Conservation (phyloP, 2,329 filamentous ascomycete genomes). For the Xylariaceae sp. region DNA sequence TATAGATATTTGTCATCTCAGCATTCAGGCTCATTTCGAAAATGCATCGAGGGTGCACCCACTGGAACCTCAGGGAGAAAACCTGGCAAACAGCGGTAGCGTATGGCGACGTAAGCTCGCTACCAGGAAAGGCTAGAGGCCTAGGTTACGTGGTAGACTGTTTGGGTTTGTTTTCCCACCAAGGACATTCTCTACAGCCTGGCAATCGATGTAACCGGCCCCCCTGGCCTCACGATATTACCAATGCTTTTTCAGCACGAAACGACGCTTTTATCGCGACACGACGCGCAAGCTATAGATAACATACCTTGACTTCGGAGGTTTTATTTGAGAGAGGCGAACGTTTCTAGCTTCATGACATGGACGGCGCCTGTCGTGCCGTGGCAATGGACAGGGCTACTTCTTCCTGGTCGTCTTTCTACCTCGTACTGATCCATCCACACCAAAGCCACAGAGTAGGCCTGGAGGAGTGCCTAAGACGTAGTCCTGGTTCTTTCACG, state of each 20-base stretch:
- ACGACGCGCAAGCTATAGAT: background rate
- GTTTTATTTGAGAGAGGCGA: background rate
- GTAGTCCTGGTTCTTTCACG: no score
- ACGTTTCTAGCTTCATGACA: background rate
- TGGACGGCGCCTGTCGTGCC: constrained; percentile 11
- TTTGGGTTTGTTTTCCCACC: constrained; percentile 10
- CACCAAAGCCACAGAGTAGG: background rate
- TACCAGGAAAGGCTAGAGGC: constrained; percentile 5
- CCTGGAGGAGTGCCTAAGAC: background rate
- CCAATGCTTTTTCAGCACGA: constrained; percentile 19
- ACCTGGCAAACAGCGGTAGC: background rate
- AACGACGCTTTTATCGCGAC: background rate
- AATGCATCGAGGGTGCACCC: no score
- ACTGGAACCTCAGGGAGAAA: constrained; percentile 9
- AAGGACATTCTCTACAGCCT: background rate
- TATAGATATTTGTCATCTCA: constrained; percentile 24
- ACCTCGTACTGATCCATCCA: background rate
- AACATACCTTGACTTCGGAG: constrained; percentile 6
- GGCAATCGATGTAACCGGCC: background rate
- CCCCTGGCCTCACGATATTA: background rate
- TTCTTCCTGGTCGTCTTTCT: background rate
- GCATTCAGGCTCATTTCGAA: constrained; percentile 27
- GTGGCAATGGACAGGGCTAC: background rate
- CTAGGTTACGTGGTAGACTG: constrained; percentile 4
- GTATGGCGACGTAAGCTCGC: constrained; percentile 5